phyloP scores from a whole-genome alignment of 305 asterid species.

The Fraxinus greggii region DNA sequence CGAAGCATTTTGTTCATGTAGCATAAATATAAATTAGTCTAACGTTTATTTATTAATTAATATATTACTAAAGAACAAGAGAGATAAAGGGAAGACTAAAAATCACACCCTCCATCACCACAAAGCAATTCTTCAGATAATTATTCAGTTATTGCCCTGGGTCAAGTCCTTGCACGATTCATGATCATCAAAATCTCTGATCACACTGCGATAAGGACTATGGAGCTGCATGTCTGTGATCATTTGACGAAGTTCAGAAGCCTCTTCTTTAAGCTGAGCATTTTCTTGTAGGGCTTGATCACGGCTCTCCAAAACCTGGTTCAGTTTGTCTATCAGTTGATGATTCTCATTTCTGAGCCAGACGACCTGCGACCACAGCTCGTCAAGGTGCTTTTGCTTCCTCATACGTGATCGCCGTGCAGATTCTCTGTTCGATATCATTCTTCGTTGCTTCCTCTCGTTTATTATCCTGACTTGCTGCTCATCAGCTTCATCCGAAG shows the following conservation, averaged over 20 bases:
- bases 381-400: conserved; percentile 42
- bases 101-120: not conserved
- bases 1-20: not conserved
- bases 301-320: conserved; percentile 29
- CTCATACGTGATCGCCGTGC: conserved; percentile 47
- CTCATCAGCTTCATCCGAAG: conserved; percentile 49
- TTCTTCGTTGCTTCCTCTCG: conserved; percentile 43
- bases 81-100: not conserved
- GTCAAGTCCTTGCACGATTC: not conserved
- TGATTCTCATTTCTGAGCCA: conserved; percentile 42
- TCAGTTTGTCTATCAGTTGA: conserved; percentile 33
- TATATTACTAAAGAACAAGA: not conserved
- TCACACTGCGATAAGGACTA: conserved; percentile 24
- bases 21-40: not conserved
- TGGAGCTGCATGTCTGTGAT: conserved; percentile 39
- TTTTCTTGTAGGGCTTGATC: conserved; percentile 40
- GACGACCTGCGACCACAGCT: conserved; percentile 47
- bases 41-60: not conserved
- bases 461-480: conserved; percentile 36
- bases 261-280: conserved; percentile 42
- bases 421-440: conserved; percentile 47
- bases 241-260: conserved; percentile 43
- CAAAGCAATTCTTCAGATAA: not conserved
- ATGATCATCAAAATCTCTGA: conserved; percentile 21
- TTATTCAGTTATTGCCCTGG: not conserved